A percentile compares a stretch with the other conserved stretches of the same genome.
Conservation (phyloP, 495 filamentous ascomycete species). For the Podospora australis region DNA sequence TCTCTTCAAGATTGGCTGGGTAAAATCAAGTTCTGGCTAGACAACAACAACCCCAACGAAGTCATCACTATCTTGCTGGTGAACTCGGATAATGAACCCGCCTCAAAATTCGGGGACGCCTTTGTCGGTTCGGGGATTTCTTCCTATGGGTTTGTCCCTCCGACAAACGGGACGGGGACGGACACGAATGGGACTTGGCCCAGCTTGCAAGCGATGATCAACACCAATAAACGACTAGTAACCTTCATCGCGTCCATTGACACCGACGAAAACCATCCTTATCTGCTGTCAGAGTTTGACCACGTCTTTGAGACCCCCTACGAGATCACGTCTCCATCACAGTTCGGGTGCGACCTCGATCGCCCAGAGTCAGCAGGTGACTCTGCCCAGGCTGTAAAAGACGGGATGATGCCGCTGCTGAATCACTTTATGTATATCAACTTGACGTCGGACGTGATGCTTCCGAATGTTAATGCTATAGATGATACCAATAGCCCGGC, state of each 20-base stretch:
- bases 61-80: constrained; percentile 65
- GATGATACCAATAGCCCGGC: constrained; percentile 48
- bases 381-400: constrained; percentile 38
- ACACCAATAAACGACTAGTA: constrained; percentile 52
- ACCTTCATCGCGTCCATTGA: constrained; percentile 56
- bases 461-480: constrained; percentile 52
- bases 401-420: constrained; percentile 50
- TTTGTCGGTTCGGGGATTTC: constrained; percentile 51
- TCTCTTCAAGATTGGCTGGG: constrained; percentile 50
- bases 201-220: constrained; percentile 56
- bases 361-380: constrained; percentile 44
- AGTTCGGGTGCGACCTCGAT: constrained; percentile 57
- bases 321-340: constrained; percentile 46
- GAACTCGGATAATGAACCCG: constrained; percentile 53
- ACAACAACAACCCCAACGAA: constrained; percentile 57
- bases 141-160: constrained; percentile 52
- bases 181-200: constrained; percentile 47
- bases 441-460: constrained; percentile 47
- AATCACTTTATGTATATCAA: constrained; percentile 67
- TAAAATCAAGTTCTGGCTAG: constrained; percentile 57
- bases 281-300: constrained; percentile 63
- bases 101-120: constrained; percentile 43
- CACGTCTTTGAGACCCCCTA: constrained; percentile 69
- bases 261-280: constrained; percentile 42
- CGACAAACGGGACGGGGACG: constrained; percentile 34